Conservation (phyloP, 371 early-diverging fungal species). For the Syncephalastrum monosporum region DNA sequence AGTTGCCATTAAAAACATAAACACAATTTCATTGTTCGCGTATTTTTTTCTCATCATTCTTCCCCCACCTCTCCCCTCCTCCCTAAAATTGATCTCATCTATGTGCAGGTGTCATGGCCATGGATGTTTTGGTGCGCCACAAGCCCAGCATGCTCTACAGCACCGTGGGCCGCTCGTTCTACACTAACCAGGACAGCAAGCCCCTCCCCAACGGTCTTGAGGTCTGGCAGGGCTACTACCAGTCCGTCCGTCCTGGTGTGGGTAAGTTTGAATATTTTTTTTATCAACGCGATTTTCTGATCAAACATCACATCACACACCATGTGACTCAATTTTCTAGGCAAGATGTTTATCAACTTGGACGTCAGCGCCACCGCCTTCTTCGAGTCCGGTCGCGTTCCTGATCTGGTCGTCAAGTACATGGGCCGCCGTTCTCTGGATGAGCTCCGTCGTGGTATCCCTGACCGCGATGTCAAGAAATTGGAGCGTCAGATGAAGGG, state of each 20-base stretch:
- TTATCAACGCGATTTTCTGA: background rate
- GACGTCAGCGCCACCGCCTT: constrained; percentile 88
- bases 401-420: constrained; percentile 60
- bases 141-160: constrained; percentile 66
- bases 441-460: constrained; percentile 65
- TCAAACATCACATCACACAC: background rate
- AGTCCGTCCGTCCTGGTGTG: constrained; percentile 73
- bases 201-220: constrained; percentile 75
- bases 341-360: constrained; percentile 71
- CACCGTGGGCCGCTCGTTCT: constrained; percentile 86
- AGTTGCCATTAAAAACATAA: background rate
- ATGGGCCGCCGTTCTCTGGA: constrained; percentile 55
- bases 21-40: background rate
- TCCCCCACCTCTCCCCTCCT: background rate
- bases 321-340: constrained; percentile 18
- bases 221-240: constrained; percentile 91
- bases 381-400: constrained; percentile 69
- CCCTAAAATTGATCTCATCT: background rate
- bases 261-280: constrained; percentile 35
- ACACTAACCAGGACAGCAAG: constrained; percentile 63
- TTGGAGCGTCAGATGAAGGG: constrained; percentile 71
- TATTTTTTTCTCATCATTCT: constrained; percentile 1
- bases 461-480: constrained; percentile 57
- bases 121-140: constrained; percentile 82
- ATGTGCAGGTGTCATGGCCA: constrained; percentile 65